phyloP scores from a whole-genome alignment of 768 basidiomycete genomes.

The Tricholomella constricta region DNA sequence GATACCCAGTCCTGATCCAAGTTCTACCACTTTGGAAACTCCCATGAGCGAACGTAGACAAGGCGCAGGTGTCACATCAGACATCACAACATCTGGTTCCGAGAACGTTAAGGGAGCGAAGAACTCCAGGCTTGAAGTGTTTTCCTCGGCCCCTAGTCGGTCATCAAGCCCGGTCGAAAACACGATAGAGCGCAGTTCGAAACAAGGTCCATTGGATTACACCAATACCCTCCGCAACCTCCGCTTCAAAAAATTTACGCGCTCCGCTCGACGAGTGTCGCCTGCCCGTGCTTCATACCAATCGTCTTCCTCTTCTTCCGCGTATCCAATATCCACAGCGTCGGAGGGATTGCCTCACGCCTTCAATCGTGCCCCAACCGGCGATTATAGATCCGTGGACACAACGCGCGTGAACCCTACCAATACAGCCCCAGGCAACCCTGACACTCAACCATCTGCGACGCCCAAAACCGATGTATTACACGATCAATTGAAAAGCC shows the following conservation, averaged over 20 bases:
- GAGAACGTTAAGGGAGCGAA: not conserved
- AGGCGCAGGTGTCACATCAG: not conserved
- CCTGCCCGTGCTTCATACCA: not conserved
- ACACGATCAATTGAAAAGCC: not conserved
- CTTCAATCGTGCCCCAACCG: not conserved
- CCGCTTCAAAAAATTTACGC: not conserved
- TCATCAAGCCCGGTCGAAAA: not conserved
- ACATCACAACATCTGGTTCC: not conserved
- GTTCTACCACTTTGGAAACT: not conserved
- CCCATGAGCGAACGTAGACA: not conserved
- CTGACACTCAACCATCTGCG: not conserved
- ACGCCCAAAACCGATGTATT: not conserved
- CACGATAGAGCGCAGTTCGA: too few species aligned
- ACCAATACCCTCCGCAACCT: not conserved
- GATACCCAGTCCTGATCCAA: not conserved
- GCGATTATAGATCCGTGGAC: not conserved
- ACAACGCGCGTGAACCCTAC: not conserved
- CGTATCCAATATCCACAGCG: not conserved
- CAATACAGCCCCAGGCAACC: too few species aligned
- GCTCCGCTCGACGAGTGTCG: not conserved
- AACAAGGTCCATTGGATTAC: not conserved
- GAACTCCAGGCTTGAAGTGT: not conserved
- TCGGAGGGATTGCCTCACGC: not conserved
- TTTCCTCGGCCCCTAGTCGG: not conserved
- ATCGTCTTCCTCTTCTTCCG: conserved; percentile 1